Evolutionary conservation across 495 filamentous ascomycete genomes (phyloP), one percentile per base, ranked within the genome.

Genomic region (Penicillium silybi): DNA sequence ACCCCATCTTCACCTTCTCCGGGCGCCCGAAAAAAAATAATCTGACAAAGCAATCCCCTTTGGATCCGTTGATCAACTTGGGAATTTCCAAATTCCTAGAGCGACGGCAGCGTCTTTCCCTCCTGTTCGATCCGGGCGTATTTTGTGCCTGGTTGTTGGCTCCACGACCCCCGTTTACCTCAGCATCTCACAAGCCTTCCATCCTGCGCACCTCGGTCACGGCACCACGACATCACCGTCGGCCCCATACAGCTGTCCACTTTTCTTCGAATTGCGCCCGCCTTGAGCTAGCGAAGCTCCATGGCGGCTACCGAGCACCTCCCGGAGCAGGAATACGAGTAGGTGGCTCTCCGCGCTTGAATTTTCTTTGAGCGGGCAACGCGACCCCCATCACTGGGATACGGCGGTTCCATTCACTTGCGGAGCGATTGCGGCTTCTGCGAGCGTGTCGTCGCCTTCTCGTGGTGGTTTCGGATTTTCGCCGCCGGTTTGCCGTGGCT

Each of bases 261-360:
- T 46, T 56, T 52, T 25, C 57, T 25, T 38, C 47, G 53, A 59
- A 42, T 57, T 53, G 59, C 46, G 46, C 58, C 59, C 56, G 65
- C 57, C 62, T 64, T 55, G 66, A 70, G 64, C 67, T 68, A 62
- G 56, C 47, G 51, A 54, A 69, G 71, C 67, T 72, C 64, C 56
- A 77, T 77, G 74, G 74, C 71, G 62, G 44, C 50, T 37, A 44
- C 70, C 51, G 67, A 74, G 27, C 67, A 75, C 27, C 55, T 70
- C 25, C 62, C 65, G 40, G 72, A 51, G 48, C 52, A 68, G 52
- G 73, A 77, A 67, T 77, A 61, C 56, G 74, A 77, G 74, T 77
- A 73, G 50, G 73, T 73, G n/a, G 23, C 34, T 26, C n/a, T 49
- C 47, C 27, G 50, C 41, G 23, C 29, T 43, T 46, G 37, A 39